A percentile compares a stretch with the other conserved stretches of the same genome.
These are phyloP conservation scores for Citrus trifoliata DNA, from an alignment of 345 rosid species.

Conservation along the genomic window DNA sequence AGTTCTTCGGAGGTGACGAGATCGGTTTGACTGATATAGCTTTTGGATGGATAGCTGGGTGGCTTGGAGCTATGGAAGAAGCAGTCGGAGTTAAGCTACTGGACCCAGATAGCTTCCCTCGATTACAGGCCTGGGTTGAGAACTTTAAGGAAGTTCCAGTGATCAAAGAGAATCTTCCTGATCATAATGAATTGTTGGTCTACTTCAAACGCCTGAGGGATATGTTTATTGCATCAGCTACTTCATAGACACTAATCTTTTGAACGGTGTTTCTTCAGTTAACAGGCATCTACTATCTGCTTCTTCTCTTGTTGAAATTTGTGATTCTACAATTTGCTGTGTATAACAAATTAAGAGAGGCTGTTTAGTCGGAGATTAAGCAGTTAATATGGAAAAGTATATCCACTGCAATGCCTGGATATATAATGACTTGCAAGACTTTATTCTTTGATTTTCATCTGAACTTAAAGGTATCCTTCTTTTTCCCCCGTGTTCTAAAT, in stretches of 20 bases:
- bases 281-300: not conserved
- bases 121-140: conserved; percentile 24
- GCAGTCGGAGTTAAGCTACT: conserved; percentile 23
- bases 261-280: not conserved
- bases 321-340: not conserved
- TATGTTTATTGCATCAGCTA: conserved; percentile 21
- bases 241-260: not conserved
- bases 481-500: not conserved
- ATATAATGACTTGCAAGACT: too few species aligned
- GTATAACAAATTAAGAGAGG: not conserved
- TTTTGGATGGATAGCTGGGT: conserved; percentile 33
- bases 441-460: not conserved
- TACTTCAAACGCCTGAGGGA: conserved; percentile 18
- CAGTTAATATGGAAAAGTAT: not conserved
- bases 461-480: not conserved
- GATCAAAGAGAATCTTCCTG: conserved; percentile 27
- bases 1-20: conserved; percentile 27
- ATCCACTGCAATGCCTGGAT: too few species aligned
- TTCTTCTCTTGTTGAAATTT: not conserved
- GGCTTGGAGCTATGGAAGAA: conserved; percentile 26
- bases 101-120: conserved; percentile 25
- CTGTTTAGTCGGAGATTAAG: not conserved
- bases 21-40: conserved; percentile 23
- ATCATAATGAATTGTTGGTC: conserved; percentile 14
- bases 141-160: conserved; percentile 23